Evolutionary conservation across 2,329 filamentous ascomycete species (phyloP), one percentile per base, ranked within the genome.

Genomic region (Fusarium oxysporum): DNA sequence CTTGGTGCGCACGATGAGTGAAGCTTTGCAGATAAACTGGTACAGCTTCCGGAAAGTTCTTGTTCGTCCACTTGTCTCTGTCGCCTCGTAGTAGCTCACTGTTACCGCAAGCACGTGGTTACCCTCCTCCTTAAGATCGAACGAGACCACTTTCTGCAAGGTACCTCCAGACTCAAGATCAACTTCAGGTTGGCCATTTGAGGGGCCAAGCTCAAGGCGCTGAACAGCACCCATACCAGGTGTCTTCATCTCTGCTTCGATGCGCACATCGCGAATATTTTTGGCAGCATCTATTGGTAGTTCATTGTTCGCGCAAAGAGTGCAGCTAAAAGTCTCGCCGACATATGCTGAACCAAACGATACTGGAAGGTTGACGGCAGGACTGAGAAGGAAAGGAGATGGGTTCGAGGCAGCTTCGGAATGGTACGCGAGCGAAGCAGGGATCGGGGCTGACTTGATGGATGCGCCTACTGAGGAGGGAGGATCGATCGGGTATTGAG

Each of bases 321-420:
- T 97, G 83, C 96, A 99, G 72, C 92, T 92, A 83, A 99, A 98
- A 0, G 92, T 94, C 84, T 98, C 95, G 77, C 96, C 96, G 25
- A 98, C 96, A 81, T 98, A 98, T 13, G 96, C 95, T 17, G 94
- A 96, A 48, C 95, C 96, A 81, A 99, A 98, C 1, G 94, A 92
- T 21, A 95, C 92, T 14, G 96, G 96, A 3, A 98, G 91, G 51
- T 94, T 96, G 77, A 98, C 88, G 59, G 91, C 86, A 2, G 90
- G 90, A 38, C 87, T 88, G 71, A 92, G 86, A 67, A 91, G 81
- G 80, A 90, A 90, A 11, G 88, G 86, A 19, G 84, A 81, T 8
- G 87, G 84, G 71, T 89, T 89, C 35, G 86, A 86, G 61, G 79
- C 77, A 68, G 78, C 75, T 60, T 77, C 77, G 33, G 82, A 79